Percentiles rank a stretch among this genome's conserved stretches.
These are phyloP conservation scores for Chloroidium sp. DNA, from an alignment of 163 green algal genomes.

Conservation along the genomic window DNA sequence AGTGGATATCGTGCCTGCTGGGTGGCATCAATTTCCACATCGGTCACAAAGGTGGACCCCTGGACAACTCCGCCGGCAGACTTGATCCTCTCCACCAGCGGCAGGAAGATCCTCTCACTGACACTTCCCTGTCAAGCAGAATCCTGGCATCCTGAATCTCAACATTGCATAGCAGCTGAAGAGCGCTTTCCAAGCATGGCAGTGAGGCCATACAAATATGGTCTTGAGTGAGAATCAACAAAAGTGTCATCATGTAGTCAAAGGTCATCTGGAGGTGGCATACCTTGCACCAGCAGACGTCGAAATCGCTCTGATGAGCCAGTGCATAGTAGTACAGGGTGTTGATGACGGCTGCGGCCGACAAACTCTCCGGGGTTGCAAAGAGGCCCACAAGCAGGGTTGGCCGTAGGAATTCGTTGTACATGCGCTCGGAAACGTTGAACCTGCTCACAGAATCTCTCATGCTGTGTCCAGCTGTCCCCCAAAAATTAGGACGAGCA, in stretches of 20 bases:
- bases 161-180: no score
- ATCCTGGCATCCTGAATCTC: no score
- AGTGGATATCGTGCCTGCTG: no score
- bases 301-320: slow-evolving; percentile 81
- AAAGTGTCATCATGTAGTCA: no score
- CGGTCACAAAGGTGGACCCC: slow-evolving; percentile 43
- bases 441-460: slow-evolving; percentile 5
- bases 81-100: slow-evolving; percentile 62
- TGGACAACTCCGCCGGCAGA: slow-evolving; percentile 38
- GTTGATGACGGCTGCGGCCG: slow-evolving; percentile 67
- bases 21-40: slow-evolving; percentile 30
- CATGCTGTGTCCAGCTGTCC: no score
- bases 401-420: slow-evolving; percentile 82
- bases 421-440: slow-evolving; percentile 64
- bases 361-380: slow-evolving; percentile 76
- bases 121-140: slow-evolving; percentile 20
- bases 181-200: no score
- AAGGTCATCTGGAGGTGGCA: slow-evolving; percentile 8
- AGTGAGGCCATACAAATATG: no score
- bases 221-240: no score
- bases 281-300: slow-evolving; percentile 84
- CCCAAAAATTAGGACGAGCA: no score
- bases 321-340: slow-evolving; percentile 89
- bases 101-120: slow-evolving; percentile 80
- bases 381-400: slow-evolving; percentile 83